Percentiles rank a stretch among this genome's conserved stretches.
These are phyloP conservation scores for Pseudogymnoascus destructans DNA, from an alignment of 2,329 filamentous ascomycete species.

Conservation along the genomic window DNA sequence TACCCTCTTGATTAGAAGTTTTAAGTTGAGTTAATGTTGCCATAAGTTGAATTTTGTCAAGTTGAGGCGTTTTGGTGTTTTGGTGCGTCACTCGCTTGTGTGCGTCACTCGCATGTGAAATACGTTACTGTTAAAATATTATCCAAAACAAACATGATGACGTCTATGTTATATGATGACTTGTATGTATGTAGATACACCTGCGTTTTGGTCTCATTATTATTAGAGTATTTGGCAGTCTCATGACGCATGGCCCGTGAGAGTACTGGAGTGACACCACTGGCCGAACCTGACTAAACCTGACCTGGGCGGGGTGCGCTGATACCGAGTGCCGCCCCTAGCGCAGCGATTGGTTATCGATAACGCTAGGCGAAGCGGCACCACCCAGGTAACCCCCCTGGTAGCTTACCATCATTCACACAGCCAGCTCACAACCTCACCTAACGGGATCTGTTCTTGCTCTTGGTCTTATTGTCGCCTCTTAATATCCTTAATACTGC, in stretches of 20 bases:
- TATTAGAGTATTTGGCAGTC: neutral
- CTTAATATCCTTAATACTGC: neutral
- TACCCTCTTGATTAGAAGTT: too few relatives aligned
- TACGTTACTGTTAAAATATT: neutral
- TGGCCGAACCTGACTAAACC: neutral
- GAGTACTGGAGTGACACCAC: neutral
- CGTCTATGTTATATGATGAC: neutral
- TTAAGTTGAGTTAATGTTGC: too few relatives aligned
- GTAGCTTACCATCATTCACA: conserved; percentile 6
- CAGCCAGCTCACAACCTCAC: conserved; percentile 2
- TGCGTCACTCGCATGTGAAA: too few relatives aligned
- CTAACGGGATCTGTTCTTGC: neutral
- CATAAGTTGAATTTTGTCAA: too few relatives aligned
- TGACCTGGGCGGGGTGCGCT: neutral
- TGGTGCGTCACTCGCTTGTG: too few relatives aligned
- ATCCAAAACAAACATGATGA: neutral
- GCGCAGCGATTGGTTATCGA: conserved; percentile 6
- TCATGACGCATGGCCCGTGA: neutral
- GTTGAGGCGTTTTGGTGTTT: too few relatives aligned
- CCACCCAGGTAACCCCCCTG: conserved; percentile 3
- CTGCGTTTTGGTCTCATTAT: neutral
- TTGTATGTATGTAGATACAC: neutral
- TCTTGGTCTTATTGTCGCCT: neutral
- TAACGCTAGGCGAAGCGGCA: conserved; percentile 7
- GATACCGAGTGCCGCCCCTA: conserved; percentile 6